Base-by-base conservation (phyloP, 2,329 filamentous ascomycete species). In the Diaporthe velutina region DNA sequence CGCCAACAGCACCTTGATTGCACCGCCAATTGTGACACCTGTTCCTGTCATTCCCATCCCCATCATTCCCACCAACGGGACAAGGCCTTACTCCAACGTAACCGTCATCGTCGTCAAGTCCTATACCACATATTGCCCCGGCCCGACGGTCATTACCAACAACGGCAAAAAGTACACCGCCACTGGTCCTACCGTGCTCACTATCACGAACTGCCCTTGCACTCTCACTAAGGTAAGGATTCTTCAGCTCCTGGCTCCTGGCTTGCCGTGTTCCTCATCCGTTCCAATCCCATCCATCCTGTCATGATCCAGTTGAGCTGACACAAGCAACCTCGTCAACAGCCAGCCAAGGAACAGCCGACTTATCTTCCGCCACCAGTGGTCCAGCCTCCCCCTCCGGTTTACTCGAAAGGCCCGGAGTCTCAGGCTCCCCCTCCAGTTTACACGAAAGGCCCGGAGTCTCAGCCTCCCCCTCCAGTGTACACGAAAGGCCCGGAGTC, bases 191-290 rank as follows among this genome's bases (percentile, higher is more conserved):
- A 71, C 70, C 6, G 40, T 40, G 70, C 30, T 71, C 15, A 71
- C 70, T 17, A 35, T 71, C 28, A 71, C 70, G 13, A 61, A 71
- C 35, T 71, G 70, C 22, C 70, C 70, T n/a, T 71, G 70, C 45
- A 71, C 70, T 10, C n/a, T 61, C 30, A 71, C 70, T 5, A 71
- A 30, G 42, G 70, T 71, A 52, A 33, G 45, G 5, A 28, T 22
- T 5, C 15, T 3, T 6, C 15, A 19, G 5, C 10, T 9, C 1
- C 3, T 7, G 1, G 4, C 0, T 55, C 3, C 25, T 40, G 40
- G 17, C n/a, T n/a, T n/a, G n/a, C n/a, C n/a, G 28, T 30, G n/a
- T 3, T 2, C 0, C 25, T 30, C 17, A 22, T 19, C 6, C 12
- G 57, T 5, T 4, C 8, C 38, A 22, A 28, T 17, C 58, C 15